phyloP scores from a whole-genome alignment of 345 rosid genomes.

The Brassica juncea region DNA sequence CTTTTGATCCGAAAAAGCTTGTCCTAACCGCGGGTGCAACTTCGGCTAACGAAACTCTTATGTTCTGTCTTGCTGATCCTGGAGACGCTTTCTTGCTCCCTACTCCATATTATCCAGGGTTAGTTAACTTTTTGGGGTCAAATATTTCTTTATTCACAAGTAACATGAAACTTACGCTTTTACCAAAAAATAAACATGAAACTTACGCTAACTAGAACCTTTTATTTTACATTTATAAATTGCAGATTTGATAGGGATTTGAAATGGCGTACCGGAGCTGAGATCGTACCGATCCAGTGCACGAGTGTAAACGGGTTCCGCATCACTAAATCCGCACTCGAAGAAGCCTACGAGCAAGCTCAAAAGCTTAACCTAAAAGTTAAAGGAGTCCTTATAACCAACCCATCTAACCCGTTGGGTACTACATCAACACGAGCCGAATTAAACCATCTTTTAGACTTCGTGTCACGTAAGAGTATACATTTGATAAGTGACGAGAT shows the following conservation, averaged over 20 bases:
- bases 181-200: not conserved
- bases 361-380: slow-evolving; percentile 56
- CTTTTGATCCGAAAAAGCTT: slow-evolving; percentile 54
- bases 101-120: slow-evolving; percentile 89
- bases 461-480: slow-evolving; percentile 52
- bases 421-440: slow-evolving; percentile 56
- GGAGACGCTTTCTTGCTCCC: slow-evolving; percentile 85
- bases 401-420: slow-evolving; percentile 83
- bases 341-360: slow-evolving; percentile 62
- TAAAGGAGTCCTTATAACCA: slow-evolving; percentile 76
- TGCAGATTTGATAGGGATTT: slow-evolving; percentile 72
- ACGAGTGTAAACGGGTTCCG: slow-evolving; percentile 56
- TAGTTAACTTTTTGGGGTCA: slow-evolving; percentile 25
- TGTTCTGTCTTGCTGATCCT: slow-evolving; percentile 65
- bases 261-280: slow-evolving; percentile 64
- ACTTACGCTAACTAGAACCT: slow-evolving; percentile 29
- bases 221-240: not conserved
- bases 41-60: slow-evolving; percentile 72
- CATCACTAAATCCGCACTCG: slow-evolving; percentile 56
- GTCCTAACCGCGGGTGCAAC: slow-evolving; percentile 86
- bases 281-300: slow-evolving; percentile 62
- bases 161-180: too few relatives aligned
- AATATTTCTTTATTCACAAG: slow-evolving; percentile 35
- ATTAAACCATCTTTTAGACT: slow-evolving; percentile 62
- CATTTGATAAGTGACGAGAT: slow-evolving; percentile 82